These are phyloP conservation scores for Kodamaea ohmeri DNA, from an alignment of 1,139 yeast genomes.

Conservation along the genomic window DNA sequence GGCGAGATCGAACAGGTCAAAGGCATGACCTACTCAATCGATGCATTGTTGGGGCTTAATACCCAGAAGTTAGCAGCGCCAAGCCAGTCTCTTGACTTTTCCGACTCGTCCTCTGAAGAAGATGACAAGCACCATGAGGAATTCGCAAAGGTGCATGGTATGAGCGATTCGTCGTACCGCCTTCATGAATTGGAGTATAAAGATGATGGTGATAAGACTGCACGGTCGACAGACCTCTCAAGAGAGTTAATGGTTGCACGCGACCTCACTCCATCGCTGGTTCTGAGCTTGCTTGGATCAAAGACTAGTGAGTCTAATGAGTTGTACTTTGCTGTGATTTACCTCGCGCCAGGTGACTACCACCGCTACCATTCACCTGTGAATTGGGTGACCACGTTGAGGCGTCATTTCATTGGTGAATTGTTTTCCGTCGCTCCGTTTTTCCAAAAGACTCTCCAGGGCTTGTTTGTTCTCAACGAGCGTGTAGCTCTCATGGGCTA, in stretches of 20 bases:
- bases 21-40: slow-evolving; percentile 90
- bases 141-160: slow-evolving; percentile 77
- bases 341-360: slow-evolving; percentile 97
- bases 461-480: slow-evolving; percentile 88
- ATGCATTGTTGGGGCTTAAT: slow-evolving; percentile 77
- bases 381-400: slow-evolving; percentile 89
- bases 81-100: slow-evolving; percentile 51
- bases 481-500: slow-evolving; percentile 92
- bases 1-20: slow-evolving; percentile 96
- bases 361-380: slow-evolving; percentile 97
- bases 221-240: slow-evolving; percentile 32
- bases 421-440: slow-evolving; percentile 95
- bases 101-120: slow-evolving; percentile 25
- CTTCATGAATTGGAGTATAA: slow-evolving; percentile 47
- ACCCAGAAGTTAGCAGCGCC: slow-evolving; percentile 58
- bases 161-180: slow-evolving; percentile 40
- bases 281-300: slow-evolving; percentile 25
- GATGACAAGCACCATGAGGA: slow-evolving; percentile 58
- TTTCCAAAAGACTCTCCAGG: slow-evolving; percentile 82
- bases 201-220: slow-evolving; percentile 59
- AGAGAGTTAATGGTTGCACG: slow-evolving; percentile 45
- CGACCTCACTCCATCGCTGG: slow-evolving; percentile 38
- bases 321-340: slow-evolving; percentile 85
- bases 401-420: slow-evolving; percentile 96
- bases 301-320: slow-evolving; percentile 39